A percentile compares a stretch with the other conserved stretches of the same genome.
phyloP scores from a whole-genome alignment of 2,329 filamentous ascomycete species.

The Cercospora sp. region DNA sequence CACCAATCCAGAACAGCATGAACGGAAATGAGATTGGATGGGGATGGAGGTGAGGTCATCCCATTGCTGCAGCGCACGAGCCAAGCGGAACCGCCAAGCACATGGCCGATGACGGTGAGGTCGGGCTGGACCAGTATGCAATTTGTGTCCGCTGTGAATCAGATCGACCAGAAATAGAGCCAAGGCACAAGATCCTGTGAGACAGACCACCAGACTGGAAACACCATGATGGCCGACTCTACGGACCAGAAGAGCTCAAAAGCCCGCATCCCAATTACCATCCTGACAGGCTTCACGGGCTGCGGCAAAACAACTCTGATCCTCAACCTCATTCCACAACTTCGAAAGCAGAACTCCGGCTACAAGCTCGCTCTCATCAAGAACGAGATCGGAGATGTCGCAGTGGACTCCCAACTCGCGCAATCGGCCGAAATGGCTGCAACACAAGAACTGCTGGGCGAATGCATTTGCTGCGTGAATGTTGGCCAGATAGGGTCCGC shows the following conservation, averaged over 20 bases:
- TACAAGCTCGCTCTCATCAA: slow-evolving; percentile 95
- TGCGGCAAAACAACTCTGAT: slow-evolving; percentile 96
- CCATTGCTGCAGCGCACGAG: not conserved
- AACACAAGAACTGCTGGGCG: slow-evolving; percentile 89
- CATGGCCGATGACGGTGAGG: slow-evolving; percentile 14
- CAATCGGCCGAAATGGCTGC: slow-evolving; percentile 79
- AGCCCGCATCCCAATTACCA: slow-evolving; percentile 74
- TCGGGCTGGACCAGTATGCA: not conserved
- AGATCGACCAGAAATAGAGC: not conserved
- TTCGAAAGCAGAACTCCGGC: slow-evolving; percentile 77
- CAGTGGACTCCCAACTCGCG: slow-evolving; percentile 89
- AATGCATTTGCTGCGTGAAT: slow-evolving; percentile 98
- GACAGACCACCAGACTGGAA: not conserved
- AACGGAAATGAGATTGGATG: not conserved
- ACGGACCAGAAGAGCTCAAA: not conserved
- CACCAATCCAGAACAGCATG: not conserved
- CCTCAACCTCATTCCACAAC: slow-evolving; percentile 88
- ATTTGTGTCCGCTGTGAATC: not conserved
- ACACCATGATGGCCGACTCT: not conserved
- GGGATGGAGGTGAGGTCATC: not conserved
- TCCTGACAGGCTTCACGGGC: slow-evolving; percentile 93
- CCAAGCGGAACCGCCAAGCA: not conserved
- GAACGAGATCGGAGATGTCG: slow-evolving; percentile 96
- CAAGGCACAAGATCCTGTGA: not conserved
- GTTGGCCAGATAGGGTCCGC: slow-evolving; percentile 86